These are phyloP conservation scores for Eremothecium gossypii DNA, from an alignment of 1,139 yeast species.

Conservation along the genomic window DNA sequence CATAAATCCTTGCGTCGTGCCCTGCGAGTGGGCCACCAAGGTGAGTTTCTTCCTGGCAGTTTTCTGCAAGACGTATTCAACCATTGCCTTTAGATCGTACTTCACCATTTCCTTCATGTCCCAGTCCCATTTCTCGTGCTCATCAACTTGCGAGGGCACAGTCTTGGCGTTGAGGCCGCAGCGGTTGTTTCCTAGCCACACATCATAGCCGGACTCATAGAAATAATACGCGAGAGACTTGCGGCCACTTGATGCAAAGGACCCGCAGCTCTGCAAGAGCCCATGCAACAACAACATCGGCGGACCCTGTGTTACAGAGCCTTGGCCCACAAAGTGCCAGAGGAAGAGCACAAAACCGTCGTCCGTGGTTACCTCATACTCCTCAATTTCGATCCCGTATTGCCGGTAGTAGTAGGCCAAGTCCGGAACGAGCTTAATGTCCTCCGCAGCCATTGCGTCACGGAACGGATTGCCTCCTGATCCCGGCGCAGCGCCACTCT, in stretches of 20 bases:
- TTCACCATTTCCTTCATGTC: conserved; percentile 71
- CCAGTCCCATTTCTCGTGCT: conserved; percentile 73
- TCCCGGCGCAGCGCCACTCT: no score
- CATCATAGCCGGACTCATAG: conserved; percentile 60
- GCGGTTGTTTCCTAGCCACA: conserved; percentile 91
- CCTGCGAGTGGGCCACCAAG: conserved; percentile 82
- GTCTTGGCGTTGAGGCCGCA: conserved; percentile 66
- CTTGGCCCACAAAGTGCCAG: conserved; percentile 49
- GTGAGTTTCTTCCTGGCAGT: conserved; percentile 40
- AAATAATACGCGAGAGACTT: conserved; percentile 66
- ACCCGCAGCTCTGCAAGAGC: conserved; percentile 74
- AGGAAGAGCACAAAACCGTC: conserved; percentile 69
- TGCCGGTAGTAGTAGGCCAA: conserved; percentile 58
- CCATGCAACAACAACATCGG: conserved; percentile 83
- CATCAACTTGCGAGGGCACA: conserved; percentile 38
- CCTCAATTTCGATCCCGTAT: conserved; percentile 50
- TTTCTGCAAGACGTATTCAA: conserved; percentile 44
- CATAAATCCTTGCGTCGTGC: conserved; percentile 76
- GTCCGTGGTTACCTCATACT: conserved; percentile 53
- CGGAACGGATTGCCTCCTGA: conserved; percentile 21
- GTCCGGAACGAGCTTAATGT: conserved; percentile 36
- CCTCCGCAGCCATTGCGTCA: conserved; percentile 25
- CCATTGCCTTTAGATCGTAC: conserved; percentile 64
- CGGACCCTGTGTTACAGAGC: conserved; percentile 24
- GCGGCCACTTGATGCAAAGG: conserved; percentile 69